phyloP scores from a whole-genome alignment of 2,329 filamentous ascomycete genomes.

The Hypoxylon sp. region DNA sequence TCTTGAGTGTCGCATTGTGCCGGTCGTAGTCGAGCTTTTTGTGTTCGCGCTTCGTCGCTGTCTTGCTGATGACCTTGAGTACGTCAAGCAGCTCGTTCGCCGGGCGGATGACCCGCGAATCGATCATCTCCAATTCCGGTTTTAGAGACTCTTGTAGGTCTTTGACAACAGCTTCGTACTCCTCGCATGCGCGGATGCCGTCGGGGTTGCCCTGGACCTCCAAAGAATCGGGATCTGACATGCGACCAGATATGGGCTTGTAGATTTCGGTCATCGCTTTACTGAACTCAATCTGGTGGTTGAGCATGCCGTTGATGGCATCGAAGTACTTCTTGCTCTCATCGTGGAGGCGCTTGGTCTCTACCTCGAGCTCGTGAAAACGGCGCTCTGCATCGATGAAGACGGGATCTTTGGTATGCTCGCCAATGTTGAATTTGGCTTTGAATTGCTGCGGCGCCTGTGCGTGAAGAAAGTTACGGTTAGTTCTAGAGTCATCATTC shows the following conservation, averaged over 20 bases:
- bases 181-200: slow-evolving; percentile 93
- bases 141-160: slow-evolving; percentile 89
- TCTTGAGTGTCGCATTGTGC: slow-evolving; percentile 85
- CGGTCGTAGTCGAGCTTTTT: slow-evolving; percentile 98
- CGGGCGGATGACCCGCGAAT: slow-evolving; percentile 88
- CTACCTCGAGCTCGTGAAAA: slow-evolving; percentile 91
- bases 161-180: slow-evolving; percentile 91
- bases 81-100: slow-evolving; percentile 94
- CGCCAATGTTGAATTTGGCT: slow-evolving; percentile 92
- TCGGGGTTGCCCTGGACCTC: slow-evolving; percentile 88
- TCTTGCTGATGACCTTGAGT: slow-evolving; percentile 94
- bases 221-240: slow-evolving; percentile 90
- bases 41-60: slow-evolving; percentile 89
- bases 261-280: slow-evolving; percentile 96
- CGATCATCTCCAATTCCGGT: slow-evolving; percentile 98
- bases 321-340: slow-evolving; percentile 98
- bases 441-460: slow-evolving; percentile 93
- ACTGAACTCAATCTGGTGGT: slow-evolving; percentile 98
- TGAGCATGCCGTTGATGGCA: slow-evolving; percentile 97
- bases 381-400: slow-evolving; percentile 95
- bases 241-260: slow-evolving; percentile 95
- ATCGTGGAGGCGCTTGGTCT: slow-evolving; percentile 94
- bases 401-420: slow-evolving; percentile 93
- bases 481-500: slow-evolving; percentile 13
- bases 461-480: slow-evolving; percentile 17